Evolutionary conservation across 108 stramenopile genomes (phyloP), one percentile per base, ranked within the genome.

Genomic region (Fragilaria crotonensis): DNA sequence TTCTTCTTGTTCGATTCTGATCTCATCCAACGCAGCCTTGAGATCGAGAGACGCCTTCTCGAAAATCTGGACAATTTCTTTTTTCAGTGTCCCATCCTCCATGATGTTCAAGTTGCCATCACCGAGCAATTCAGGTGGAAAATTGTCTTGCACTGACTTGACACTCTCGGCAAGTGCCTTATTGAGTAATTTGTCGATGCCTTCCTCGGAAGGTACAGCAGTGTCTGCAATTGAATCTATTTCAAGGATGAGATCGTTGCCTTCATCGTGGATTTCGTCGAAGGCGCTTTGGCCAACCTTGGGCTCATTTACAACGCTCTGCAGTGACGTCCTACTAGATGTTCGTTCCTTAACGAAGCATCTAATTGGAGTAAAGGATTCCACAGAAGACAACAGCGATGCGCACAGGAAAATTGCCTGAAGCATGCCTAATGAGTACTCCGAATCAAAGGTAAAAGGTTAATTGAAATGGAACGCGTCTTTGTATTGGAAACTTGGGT

Each of bases 1-100:
- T n/a, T 51, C 33, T 48, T 33, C 76, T 69, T 82, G 81, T 58
- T 82, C 81, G 44, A 49, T 53, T 50, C 76, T 67, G 32, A 82
- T 78, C 22, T 73, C 77, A 50, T 78, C 74, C 30, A 82, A 52
- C 25, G 62, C 57, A 32, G 60, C 67, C 59, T 77, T 18, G n/a
- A 82, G 44, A 29, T 78, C 32, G 2, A 54, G 68, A 54, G 71
- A 77, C 3, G 74, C 81, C 36, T 51, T 67, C 28, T 78, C 77
- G 64, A 82, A 82, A 45, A 82, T 72, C 30, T 66, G 65, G 48
- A 65, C 67, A 62, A 82, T 82, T 44, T 82, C 81, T 32, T 75
- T 66, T 77, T 75, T 82, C 25, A 82, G 53, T 68, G 68, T 66
- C 33, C 75, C 59, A 49, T 82, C 77, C 33, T 82, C 66, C 41